Evolutionary conservation across 495 filamentous ascomycete species (phyloP).

Genomic region (Penicillium herquei): DNA sequence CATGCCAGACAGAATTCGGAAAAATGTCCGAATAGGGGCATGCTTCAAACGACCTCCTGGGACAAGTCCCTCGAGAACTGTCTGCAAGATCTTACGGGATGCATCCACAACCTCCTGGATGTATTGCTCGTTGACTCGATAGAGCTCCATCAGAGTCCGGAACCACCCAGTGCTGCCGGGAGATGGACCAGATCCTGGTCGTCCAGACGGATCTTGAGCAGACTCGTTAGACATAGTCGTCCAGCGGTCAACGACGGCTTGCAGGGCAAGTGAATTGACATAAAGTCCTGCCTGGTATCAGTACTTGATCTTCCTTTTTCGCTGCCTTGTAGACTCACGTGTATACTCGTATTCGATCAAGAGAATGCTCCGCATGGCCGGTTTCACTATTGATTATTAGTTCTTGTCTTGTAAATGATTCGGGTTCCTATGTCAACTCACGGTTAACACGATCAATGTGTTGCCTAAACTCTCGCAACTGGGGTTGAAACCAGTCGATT

Average conservation of each 20-base stretch:
- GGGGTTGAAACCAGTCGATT: slow-evolving; percentile 77
- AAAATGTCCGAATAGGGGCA: slow-evolving; percentile 88
- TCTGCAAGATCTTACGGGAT: slow-evolving; percentile 75
- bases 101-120: slow-evolving; percentile 87
- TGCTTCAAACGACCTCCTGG: slow-evolving; percentile 85
- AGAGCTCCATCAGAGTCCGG: slow-evolving; percentile 55
- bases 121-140: slow-evolving; percentile 64
- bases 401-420: neutral
- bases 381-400: slow-evolving; percentile 55
- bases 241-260: slow-evolving; percentile 93
- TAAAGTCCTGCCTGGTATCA: slow-evolving; percentile 55
- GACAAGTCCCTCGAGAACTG: slow-evolving; percentile 79
- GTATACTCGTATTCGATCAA: slow-evolving; percentile 91
- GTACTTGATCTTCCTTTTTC: neutral
- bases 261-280: slow-evolving; percentile 86
- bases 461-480: slow-evolving; percentile 69
- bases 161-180: slow-evolving; percentile 42
- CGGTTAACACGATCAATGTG: slow-evolving; percentile 66
- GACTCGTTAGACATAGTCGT: slow-evolving; percentile 65
- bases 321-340: slow-evolving; percentile 40
- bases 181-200: slow-evolving; percentile 37
- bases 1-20: slow-evolving; percentile 89
- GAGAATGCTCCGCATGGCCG: slow-evolving; percentile 77
- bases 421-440: slow-evolving; percentile 14
- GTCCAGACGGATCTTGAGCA: slow-evolving; percentile 39